Conservation (phyloP, 495 filamentous ascomycete species). For the Copromyces sp. region DNA sequence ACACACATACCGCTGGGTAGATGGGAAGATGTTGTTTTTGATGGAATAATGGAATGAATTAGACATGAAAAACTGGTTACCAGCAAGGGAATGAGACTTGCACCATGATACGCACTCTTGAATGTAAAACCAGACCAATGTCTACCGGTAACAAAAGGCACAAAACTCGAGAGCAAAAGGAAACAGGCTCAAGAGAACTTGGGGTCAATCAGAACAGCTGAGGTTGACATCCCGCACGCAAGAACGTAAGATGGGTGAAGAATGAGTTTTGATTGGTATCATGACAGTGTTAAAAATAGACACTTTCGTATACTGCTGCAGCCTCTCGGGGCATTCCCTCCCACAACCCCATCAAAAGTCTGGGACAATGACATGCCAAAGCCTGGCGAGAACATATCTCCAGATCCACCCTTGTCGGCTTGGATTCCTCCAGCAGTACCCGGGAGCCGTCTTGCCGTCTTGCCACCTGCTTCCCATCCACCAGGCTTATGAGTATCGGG, state of each 20-base stretch:
- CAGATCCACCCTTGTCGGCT: neutral
- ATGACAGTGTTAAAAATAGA: neutral
- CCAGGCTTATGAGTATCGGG: neutral
- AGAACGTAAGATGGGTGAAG: neutral
- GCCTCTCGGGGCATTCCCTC: neutral
- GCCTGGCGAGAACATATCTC: neutral
- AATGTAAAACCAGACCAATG: neutral
- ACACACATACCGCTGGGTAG: neutral
- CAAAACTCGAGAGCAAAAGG: neutral
- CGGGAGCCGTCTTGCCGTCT: too few relatives aligned
- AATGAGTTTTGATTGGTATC: neutral
- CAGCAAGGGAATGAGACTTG: neutral
- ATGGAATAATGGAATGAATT: neutral
- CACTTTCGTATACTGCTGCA: neutral
- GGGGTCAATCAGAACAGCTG: neutral
- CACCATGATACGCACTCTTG: neutral
- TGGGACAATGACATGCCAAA: neutral
- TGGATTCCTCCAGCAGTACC: too few relatives aligned
- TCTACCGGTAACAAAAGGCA: too few relatives aligned
- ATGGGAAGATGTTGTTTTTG: neutral
- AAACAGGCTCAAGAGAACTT: neutral
- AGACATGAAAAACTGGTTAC: neutral
- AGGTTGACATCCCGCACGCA: neutral
- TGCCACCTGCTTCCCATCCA: neutral
- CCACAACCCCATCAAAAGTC: neutral